Conservation (phyloP, 352 stramenopile species). For the Lagenidium giganteum region DNA sequence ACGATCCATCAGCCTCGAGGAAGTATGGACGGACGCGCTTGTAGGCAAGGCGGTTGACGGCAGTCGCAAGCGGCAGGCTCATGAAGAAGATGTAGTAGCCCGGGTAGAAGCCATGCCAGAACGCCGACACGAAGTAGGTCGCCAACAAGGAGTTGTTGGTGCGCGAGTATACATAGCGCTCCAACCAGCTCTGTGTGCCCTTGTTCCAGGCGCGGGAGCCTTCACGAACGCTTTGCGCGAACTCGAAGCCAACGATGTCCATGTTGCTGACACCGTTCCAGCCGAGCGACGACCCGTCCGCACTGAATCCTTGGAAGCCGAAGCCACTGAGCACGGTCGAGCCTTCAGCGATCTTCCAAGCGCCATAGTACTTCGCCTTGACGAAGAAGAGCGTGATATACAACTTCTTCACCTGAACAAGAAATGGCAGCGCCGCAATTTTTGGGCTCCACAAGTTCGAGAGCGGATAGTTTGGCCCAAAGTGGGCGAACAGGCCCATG, state of each 20-base stretch:
- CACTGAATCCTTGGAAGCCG: conserved; percentile 94
- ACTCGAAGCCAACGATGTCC: conserved; percentile 95
- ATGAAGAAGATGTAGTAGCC: conserved; percentile 98
- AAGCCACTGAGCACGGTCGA: conserved; percentile 71
- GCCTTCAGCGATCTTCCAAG: conserved; percentile 89
- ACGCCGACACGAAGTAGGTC: conserved; percentile 93
- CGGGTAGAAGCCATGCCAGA: conserved; percentile 99
- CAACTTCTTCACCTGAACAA: conserved; percentile 65
- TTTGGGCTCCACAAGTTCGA: conserved; percentile 13
- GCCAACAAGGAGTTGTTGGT: conserved; percentile 90
- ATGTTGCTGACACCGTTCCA: conserved; percentile 96
- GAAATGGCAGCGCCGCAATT: conserved; percentile 5
- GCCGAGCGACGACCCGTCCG: conserved; percentile 73
- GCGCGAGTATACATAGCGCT: conserved; percentile 97
- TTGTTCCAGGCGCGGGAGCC: conserved; percentile 95
- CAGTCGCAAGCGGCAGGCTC: conserved; percentile 52
- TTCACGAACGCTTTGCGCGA: conserved; percentile 85
- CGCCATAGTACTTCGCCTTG: conserved; percentile 95
- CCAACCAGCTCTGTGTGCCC: conserved; percentile 94
- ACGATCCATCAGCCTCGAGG: conserved; percentile 18
- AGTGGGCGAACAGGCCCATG: conserved; percentile 39
- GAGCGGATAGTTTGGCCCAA: conserved; percentile 22
- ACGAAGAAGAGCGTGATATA: conserved; percentile 88
- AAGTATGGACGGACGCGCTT: conserved; percentile 56
- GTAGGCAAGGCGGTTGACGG: conserved; percentile 57